These are phyloP conservation scores for Blastomyces emzantsi DNA, from an alignment of 2,329 filamentous ascomycete species.

Conservation along the genomic window DNA sequence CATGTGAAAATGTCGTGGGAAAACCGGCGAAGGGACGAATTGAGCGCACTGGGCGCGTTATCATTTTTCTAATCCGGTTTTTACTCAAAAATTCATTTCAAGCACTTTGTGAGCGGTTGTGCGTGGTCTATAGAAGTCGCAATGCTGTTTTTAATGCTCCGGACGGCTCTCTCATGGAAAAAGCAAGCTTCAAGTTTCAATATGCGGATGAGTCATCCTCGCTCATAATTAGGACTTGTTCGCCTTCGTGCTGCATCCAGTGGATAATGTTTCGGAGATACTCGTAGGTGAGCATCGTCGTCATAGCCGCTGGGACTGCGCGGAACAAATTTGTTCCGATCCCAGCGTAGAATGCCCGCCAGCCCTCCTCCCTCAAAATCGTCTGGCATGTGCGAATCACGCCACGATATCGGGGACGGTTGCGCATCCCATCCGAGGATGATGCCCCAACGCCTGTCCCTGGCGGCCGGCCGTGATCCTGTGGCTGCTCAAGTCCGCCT, in stretches of 20 bases:
- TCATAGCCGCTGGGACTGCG: conserved; percentile 88
- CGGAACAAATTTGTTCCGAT: conserved; percentile 97
- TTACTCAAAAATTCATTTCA: not conserved
- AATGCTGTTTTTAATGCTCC: not conserved
- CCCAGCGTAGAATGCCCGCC: conserved; percentile 92
- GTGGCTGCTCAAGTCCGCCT: conserved; percentile 29
- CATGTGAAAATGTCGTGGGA: not conserved
- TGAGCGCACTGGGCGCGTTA: not conserved
- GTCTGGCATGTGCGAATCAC: conserved; percentile 72
- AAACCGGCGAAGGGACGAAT: not conserved
- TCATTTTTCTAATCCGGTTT: not conserved
- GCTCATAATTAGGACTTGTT: conserved; percentile 3
- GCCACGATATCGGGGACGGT: conserved; percentile 58
- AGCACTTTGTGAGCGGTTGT: not conserved
- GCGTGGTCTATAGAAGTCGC: not conserved
- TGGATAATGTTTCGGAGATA: conserved; percentile 52
- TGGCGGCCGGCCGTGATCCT: conserved; percentile 39
- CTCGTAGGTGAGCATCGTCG: conserved; percentile 96
- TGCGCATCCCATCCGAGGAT: conserved; percentile 50
- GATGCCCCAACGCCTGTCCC: conserved; percentile 30
- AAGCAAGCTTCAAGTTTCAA: not conserved
- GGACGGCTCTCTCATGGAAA: not conserved
- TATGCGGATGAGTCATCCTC: not conserved
- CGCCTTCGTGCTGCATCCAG: conserved; percentile 46
- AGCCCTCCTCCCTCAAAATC: conserved; percentile 85